Percentiles rank a stretch among this genome's conserved stretches.
Conservation (phyloP, 495 filamentous ascomycete species). For the Hyaloscypha variabilis region DNA sequence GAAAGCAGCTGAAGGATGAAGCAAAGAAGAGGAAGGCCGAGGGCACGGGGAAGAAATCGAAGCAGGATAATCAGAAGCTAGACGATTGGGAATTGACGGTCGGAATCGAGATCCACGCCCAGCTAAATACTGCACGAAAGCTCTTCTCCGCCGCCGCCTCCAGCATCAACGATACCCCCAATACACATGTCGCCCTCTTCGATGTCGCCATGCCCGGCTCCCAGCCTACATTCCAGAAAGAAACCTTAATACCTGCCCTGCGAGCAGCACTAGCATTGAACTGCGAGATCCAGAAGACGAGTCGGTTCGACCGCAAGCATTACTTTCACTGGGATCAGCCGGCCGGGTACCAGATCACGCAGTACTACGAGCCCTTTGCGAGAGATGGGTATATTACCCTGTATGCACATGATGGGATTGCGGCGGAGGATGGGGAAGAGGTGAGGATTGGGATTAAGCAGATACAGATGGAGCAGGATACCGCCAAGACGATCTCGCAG, state of each 20-base stretch:
- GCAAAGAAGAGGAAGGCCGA: constrained; percentile 53
- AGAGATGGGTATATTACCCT: constrained; percentile 72
- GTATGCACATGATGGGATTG: constrained; percentile 77
- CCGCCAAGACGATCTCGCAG: constrained; percentile 87
- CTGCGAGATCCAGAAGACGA: constrained; percentile 73
- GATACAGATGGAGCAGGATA: constrained; percentile 97
- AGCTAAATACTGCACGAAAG: constrained; percentile 83
- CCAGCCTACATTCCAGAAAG: constrained; percentile 83
- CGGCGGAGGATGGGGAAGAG: constrained; percentile 63
- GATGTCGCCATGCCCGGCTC: constrained; percentile 89
- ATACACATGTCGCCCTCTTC: constrained; percentile 84
- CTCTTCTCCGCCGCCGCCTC: constrained; percentile 82
- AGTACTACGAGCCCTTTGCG: constrained; percentile 91
- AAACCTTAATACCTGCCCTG: constrained; percentile 83
- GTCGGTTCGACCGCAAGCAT: constrained; percentile 93
- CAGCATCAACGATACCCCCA: constrained; percentile 69
- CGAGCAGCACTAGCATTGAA: constrained; percentile 84
- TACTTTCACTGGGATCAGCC: constrained; percentile 99
- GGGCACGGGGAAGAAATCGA: constrained; percentile 35
- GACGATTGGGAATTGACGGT: constrained; percentile 87
- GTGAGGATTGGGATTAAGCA: constrained; percentile 83
- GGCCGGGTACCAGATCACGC: constrained; percentile 94
- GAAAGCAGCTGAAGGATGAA: constrained; percentile 76
- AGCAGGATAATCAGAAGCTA: constrained; percentile 52
- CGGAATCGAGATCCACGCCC: constrained; percentile 96